Evolutionary conservation across 1,139 yeast species (phyloP).

Genomic region (Diutina catenulata): DNA sequence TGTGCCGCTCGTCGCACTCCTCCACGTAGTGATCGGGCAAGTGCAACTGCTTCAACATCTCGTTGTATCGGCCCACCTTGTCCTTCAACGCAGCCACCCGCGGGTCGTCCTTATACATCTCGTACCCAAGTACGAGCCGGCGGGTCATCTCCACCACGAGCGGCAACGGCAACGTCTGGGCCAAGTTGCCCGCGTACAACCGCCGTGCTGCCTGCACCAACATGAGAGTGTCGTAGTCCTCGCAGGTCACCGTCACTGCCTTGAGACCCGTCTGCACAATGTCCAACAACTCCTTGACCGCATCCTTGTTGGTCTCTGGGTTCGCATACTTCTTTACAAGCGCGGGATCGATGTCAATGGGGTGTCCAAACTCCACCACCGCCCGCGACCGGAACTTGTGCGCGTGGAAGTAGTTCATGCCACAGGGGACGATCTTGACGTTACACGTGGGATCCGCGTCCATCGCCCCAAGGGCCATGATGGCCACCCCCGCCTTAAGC

Average conservation of each 20-base stretch:
- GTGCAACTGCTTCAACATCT: conserved; percentile 51
- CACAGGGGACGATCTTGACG: conserved; percentile 87
- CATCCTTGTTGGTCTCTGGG: conserved; percentile 47
- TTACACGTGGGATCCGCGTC: conserved; percentile 11
- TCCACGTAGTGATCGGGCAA: conserved; percentile 89
- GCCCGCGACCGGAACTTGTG: conserved; percentile 92
- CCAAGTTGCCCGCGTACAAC: conserved; percentile 57
- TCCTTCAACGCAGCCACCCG: conserved; percentile 47
- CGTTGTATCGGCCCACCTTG: conserved; percentile 59
- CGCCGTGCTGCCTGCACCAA: conserved; percentile 90
- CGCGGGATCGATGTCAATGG: conserved; percentile 57
- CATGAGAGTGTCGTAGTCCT: conserved; percentile 86
- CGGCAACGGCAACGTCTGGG: conserved; percentile 45
- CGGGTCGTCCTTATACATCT: conserved; percentile 62
- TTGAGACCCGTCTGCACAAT: conserved; percentile 64
- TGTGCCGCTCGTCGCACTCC: conserved; percentile 35
- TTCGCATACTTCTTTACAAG: conserved; percentile 55
- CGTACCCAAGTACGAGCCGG: conserved; percentile 69
- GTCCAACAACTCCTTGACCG: conserved; percentile 42
- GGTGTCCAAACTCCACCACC: conserved; percentile 87
- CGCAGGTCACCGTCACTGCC: conserved; percentile 85
- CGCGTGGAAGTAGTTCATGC: conserved; percentile 95
- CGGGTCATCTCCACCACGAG: conserved; percentile 84
- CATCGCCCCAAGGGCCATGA: conserved; percentile 92
- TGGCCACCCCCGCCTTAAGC: conserved; percentile 92